Conservation (phyloP, 2,329 filamentous ascomycete species). For the Colletotrichum phormii region DNA sequence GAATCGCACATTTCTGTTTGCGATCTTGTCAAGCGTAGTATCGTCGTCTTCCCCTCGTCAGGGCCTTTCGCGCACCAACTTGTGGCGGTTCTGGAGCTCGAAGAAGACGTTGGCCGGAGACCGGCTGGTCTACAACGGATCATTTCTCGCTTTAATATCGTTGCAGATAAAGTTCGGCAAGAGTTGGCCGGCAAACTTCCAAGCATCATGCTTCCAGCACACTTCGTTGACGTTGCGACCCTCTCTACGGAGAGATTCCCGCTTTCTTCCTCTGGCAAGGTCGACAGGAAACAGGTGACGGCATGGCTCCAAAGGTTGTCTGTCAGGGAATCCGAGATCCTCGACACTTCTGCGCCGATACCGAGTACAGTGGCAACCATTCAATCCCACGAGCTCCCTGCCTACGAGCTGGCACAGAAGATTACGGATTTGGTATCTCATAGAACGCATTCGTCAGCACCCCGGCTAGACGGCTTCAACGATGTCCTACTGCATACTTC, state of each 20-base stretch:
- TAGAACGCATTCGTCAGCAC: not conserved
- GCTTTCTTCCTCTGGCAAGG: not conserved
- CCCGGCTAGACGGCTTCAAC: not conserved
- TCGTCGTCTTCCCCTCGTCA: conserved; percentile 2
- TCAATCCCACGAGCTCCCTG: not conserved
- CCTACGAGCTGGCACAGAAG: conserved; percentile 17
- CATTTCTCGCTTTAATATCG: not conserved
- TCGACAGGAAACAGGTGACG: not conserved
- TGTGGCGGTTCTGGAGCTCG: conserved; percentile 14
- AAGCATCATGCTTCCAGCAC: conserved; percentile 11
- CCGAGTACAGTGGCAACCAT: not conserved
- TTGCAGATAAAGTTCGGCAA: not conserved
- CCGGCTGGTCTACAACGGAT: not conserved
- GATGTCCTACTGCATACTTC: conserved; percentile 3
- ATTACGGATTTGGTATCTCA: not conserved
- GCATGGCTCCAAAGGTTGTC: not conserved
- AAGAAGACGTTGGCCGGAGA: too few relatives aligned
- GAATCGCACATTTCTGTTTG: conserved; percentile 27
- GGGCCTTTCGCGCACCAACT: conserved; percentile 12
- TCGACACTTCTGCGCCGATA: not conserved
- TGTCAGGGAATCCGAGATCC: not conserved
- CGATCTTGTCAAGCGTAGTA: not conserved
- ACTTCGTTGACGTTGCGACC: conserved; percentile 1
- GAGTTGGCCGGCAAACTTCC: conserved; percentile 7
- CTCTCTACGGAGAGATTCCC: not conserved